These are phyloP conservation scores for Mollisia scopiformis DNA, from an alignment of 2,329 filamentous ascomycete genomes.

Conservation along the genomic window DNA sequence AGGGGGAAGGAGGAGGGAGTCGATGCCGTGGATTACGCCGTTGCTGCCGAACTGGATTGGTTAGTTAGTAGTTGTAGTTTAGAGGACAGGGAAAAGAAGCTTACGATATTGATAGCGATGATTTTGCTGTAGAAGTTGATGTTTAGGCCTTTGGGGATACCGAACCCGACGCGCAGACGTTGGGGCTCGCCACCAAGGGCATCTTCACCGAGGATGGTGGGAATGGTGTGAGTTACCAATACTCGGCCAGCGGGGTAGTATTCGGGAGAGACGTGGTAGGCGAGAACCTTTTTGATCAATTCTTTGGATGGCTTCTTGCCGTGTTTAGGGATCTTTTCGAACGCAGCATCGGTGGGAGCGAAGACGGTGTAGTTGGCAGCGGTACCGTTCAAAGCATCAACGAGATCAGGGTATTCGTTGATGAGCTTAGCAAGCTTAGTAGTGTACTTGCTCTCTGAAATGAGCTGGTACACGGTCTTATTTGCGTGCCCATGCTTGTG, in stretches of 20 bases:
- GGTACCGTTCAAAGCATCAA: constrained; percentile 75
- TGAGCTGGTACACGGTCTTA: constrained; percentile 78
- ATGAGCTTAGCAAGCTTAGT: constrained; percentile 78
- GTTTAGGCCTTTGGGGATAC: constrained; percentile 60
- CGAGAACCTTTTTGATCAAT: constrained; percentile 66
- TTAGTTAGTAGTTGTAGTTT: neutral
- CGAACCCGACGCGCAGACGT: constrained; percentile 70
- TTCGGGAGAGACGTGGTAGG: constrained; percentile 75
- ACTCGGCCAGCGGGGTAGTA: constrained; percentile 68
- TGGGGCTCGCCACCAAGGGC: constrained; percentile 69
- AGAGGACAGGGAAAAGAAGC: constrained; percentile 26
- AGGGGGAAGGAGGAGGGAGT: constrained; percentile 77
- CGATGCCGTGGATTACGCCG: constrained; percentile 78
- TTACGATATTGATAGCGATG: constrained; percentile 70
- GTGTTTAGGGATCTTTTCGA: constrained; percentile 61
- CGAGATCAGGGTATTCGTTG: constrained; percentile 71
- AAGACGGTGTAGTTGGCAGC: constrained; percentile 79
- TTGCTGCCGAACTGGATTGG: constrained; percentile 66
- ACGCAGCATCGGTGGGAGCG: constrained; percentile 76
- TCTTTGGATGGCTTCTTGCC: constrained; percentile 69
- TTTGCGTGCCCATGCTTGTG: constrained; percentile 50
- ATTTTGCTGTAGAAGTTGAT: constrained; percentile 80
- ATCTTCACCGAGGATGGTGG: constrained; percentile 64
- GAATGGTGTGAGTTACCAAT: constrained; percentile 73
- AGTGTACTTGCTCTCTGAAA: constrained; percentile 75